Conservation (phyloP, 352 stramenopile genomes). For the Pythium phragmiticola region DNA sequence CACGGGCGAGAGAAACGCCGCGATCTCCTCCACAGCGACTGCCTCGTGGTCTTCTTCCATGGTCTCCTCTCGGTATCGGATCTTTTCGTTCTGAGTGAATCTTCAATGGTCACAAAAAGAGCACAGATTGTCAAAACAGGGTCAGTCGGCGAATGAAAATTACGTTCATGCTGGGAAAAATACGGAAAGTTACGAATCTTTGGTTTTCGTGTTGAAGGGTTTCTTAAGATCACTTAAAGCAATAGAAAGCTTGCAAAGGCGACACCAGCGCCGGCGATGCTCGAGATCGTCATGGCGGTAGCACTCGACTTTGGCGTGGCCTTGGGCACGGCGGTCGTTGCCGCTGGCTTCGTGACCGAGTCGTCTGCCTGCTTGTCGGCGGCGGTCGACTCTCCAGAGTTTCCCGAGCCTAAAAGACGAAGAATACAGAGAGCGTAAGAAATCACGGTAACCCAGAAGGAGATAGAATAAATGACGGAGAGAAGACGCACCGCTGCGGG, state of each 20-base stretch:
- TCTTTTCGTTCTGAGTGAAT: neutral
- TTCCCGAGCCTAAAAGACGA: neutral
- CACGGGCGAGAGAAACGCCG: slow-evolving; percentile 18
- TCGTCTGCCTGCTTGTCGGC: too few relatives aligned
- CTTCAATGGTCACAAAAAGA: slow-evolving; percentile 1
- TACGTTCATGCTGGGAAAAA: neutral
- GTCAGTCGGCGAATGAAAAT: slow-evolving; percentile 1
- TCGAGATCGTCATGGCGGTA: neutral
- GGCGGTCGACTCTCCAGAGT: neutral
- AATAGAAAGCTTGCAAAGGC: slow-evolving; percentile 1
- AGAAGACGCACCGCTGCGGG: too few relatives aligned
- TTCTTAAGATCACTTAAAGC: slow-evolving; percentile 10
- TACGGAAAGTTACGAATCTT: too few relatives aligned
- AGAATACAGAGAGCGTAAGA: neutral
- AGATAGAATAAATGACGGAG: too few relatives aligned
- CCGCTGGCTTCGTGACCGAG: too few relatives aligned
- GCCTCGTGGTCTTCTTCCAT: slow-evolving; percentile 21
- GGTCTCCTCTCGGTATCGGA: neutral
- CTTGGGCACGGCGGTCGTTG: neutral
- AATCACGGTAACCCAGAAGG: too few relatives aligned
- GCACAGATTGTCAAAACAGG: slow-evolving; percentile 4
- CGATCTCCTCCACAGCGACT: slow-evolving; percentile 29
- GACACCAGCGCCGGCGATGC: neutral
- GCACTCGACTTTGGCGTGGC: slow-evolving; percentile 11
- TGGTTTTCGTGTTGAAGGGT: too few relatives aligned